phyloP scores from a whole-genome alignment of 805 yeast genomes.

The Saccharomyces paradoxus region DNA sequence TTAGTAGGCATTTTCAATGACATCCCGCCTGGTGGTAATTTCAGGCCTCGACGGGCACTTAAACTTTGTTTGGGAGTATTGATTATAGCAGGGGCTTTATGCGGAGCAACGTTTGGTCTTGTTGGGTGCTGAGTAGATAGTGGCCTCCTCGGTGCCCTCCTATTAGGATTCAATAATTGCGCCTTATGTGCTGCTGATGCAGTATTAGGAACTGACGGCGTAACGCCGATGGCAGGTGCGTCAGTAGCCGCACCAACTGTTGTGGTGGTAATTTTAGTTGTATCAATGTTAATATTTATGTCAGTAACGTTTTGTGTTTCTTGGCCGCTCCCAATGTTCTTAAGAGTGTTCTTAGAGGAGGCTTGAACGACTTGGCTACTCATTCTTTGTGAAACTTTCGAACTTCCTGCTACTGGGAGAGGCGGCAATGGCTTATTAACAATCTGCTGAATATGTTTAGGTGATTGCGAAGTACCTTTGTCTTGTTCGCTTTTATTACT shows the following conservation, averaged over 20 bases:
- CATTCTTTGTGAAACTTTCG: background rate
- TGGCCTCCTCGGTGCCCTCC: slow-evolving; percentile 26
- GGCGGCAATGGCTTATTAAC: slow-evolving; percentile 38
- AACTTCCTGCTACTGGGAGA: slow-evolving; percentile 23
- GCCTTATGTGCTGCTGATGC: slow-evolving; percentile 11
- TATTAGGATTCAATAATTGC: slow-evolving; percentile 18
- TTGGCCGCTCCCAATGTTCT: background rate
- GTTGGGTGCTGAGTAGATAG: slow-evolving; percentile 1
- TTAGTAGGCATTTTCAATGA: slow-evolving; percentile 21
- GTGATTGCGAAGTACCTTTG: slow-evolving; percentile 6
- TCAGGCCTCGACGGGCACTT: slow-evolving; percentile 81
- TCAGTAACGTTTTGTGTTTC: background rate
- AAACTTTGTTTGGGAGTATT: slow-evolving; percentile 68
- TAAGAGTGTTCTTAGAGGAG: background rate
- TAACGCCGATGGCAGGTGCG: background rate
- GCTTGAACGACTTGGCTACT: background rate
- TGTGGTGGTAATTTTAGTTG: slow-evolving; percentile 2
- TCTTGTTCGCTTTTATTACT: slow-evolving; percentile 13
- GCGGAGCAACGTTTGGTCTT: slow-evolving; percentile 57
- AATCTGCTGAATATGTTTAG: slow-evolving; percentile 23
- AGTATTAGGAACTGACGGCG: slow-evolving; percentile 10
- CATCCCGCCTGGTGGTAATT: slow-evolving; percentile 43
- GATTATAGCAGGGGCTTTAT: slow-evolving; percentile 5
- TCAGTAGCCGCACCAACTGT: background rate
- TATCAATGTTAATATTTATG: slow-evolving; percentile 9